A percentile compares a stretch with the other conserved stretches of the same genome.
Conservation (phyloP, 2,329 filamentous ascomycete species). For the Emericellopsis atlantica region DNA sequence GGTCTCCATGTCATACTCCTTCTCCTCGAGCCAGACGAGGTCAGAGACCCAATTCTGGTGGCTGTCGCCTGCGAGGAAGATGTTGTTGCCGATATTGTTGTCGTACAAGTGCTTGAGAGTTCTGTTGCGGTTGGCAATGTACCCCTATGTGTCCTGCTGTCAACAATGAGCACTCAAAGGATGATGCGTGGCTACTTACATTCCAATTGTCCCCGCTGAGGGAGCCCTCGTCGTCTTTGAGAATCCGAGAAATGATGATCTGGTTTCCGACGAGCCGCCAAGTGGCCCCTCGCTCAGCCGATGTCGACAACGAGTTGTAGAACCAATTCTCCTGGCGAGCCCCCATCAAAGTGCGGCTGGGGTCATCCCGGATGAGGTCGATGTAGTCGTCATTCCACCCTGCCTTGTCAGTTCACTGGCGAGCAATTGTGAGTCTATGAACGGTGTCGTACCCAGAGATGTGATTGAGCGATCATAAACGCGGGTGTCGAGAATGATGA, state of each 20-base stretch:
- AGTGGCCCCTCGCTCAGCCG: constrained; percentile 48
- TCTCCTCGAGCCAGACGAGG: constrained; percentile 42
- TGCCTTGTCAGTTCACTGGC: constrained; percentile 4
- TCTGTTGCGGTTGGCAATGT: constrained; percentile 57
- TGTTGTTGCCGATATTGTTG: constrained; percentile 59
- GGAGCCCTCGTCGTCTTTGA: constrained; percentile 14
- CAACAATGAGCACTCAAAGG: neutral
- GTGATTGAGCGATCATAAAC: constrained; percentile 58
- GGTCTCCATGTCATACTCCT: constrained; percentile 37
- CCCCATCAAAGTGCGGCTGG: constrained; percentile 58
- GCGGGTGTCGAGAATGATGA: constrained; percentile 57
- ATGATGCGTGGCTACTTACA: constrained; percentile 9
- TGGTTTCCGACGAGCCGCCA: constrained; percentile 65
- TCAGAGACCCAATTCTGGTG: constrained; percentile 51
- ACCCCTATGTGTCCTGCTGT: constrained; percentile 29
- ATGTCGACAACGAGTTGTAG: constrained; percentile 44
- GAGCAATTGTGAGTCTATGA: neutral
- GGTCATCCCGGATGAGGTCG: constrained; percentile 49
- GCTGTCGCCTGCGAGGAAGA: constrained; percentile 59
- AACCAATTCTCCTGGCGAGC: constrained; percentile 64
- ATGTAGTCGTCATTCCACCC: constrained; percentile 50
- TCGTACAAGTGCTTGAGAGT: constrained; percentile 54
- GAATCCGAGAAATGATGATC: constrained; percentile 49
- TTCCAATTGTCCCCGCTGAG: constrained; percentile 21
- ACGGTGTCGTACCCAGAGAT: constrained; percentile 13